These are phyloP conservation scores for Neoascochyta sp. DNA, from an alignment of 2,329 filamentous ascomycete species.

Conservation along the genomic window DNA sequence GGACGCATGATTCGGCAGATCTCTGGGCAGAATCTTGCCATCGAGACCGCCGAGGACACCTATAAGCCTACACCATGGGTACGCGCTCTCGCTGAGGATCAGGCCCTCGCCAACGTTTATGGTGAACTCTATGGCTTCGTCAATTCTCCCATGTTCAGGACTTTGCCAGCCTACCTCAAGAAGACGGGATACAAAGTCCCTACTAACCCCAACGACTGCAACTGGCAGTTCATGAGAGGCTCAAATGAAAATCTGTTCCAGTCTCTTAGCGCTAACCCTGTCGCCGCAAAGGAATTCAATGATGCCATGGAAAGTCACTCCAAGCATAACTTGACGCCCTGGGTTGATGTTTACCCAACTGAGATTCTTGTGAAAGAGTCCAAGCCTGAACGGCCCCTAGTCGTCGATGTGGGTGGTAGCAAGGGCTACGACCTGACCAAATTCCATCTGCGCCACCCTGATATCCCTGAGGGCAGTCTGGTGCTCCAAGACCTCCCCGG, in stretches of 20 bases:
- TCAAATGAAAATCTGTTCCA: conserved; percentile 9
- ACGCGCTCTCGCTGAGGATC: conserved; percentile 9
- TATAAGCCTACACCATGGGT: conserved; percentile 9
- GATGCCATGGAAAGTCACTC: conserved; percentile 11
- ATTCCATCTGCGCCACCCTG: conserved; percentile 14
- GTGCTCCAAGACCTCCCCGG: conserved; percentile 42
- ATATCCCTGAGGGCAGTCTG: conserved; percentile 31
- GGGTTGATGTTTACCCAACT: conserved; percentile 13
- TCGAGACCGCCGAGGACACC: conserved; percentile 8
- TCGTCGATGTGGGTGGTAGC: conserved; percentile 45
- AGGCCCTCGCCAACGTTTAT: conserved; percentile 8
- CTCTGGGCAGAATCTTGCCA: conserved; percentile 8
- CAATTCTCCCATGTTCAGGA: conserved; percentile 10
- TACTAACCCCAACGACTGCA: conserved; percentile 8
- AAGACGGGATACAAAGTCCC: conserved; percentile 7
- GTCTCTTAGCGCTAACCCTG: conserved; percentile 8
- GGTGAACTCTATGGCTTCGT: conserved; percentile 10
- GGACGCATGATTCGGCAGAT: conserved; percentile 11
- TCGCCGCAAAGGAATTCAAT: conserved; percentile 8
- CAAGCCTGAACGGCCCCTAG: conserved; percentile 16
- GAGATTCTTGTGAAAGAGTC: conserved; percentile 7
- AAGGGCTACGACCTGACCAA: conserved; percentile 39
- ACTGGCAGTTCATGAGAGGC: conserved; percentile 10
- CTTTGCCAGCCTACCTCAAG: conserved; percentile 10
- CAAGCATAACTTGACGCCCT: conserved; percentile 9